A percentile compares a stretch with the other conserved stretches of the same genome.
Evolutionary conservation across 805 yeast species (phyloP).

Genomic region (Candida silvatica): DNA sequence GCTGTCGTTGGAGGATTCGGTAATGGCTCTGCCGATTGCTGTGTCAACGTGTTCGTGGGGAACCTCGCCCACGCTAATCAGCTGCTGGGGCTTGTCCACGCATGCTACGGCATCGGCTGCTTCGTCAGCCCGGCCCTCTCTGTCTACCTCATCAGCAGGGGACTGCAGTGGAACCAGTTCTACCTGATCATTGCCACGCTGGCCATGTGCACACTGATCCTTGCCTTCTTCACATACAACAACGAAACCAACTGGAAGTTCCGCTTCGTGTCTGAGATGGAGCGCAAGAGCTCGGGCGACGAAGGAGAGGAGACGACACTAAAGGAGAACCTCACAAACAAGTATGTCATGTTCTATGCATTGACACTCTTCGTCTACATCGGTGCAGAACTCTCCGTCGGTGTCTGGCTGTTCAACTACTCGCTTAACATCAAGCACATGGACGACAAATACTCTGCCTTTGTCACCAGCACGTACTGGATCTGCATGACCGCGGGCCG

Average conservation of each 20-base stretch:
- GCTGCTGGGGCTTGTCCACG: constrained; percentile 42
- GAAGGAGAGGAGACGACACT: constrained; percentile 13
- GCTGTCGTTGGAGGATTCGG: constrained; percentile 44
- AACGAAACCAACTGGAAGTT: constrained; percentile 39
- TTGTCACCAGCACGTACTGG: constrained; percentile 45
- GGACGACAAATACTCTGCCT: constrained; percentile 31
- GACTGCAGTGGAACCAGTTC: constrained; percentile 36
- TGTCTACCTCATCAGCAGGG: constrained; percentile 30
- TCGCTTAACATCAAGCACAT: constrained; percentile 30
- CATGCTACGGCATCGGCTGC: constrained; percentile 46
- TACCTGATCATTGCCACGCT: constrained; percentile 29
- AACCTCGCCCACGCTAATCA: constrained; percentile 37
- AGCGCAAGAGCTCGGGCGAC: constrained; percentile 6
- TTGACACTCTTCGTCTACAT: constrained; percentile 36
- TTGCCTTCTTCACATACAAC: constrained; percentile 24
- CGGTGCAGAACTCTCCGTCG: constrained; percentile 46
- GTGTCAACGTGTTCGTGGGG: constrained; percentile 46
- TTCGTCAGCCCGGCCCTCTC: constrained; percentile 40
- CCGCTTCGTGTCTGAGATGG: constrained; percentile 17
- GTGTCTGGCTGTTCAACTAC: constrained; percentile 44
- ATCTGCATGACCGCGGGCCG: constrained; percentile 41
- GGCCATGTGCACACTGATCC: constrained; percentile 17
- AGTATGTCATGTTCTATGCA: constrained; percentile 32
- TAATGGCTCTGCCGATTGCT: constrained; percentile 47
- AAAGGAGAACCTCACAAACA: constrained; percentile 22